Evolutionary conservation across 208 protist species (phyloP), one percentile per base, ranked within the genome.

Genomic region (Wallacemonas sp.): DNA sequence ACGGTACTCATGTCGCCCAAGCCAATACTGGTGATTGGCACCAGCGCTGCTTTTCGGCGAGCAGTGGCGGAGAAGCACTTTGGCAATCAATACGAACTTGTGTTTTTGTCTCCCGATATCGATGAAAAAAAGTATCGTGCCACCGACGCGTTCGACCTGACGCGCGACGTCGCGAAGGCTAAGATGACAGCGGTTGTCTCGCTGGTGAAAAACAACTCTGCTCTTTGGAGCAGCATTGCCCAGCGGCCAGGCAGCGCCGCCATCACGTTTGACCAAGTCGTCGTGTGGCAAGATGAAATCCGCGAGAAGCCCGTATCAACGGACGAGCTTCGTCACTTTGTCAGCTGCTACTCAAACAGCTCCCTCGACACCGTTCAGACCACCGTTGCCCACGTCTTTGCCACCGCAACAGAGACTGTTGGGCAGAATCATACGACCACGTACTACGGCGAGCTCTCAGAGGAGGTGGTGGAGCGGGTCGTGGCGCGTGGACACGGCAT

Each of bases 241-340:
- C 44, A 34, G 30, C 66, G 56, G 0, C 72, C 62, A 9, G 70
- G 66, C 38, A 74, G 71, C 24, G 77, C 92, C 12, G 85, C 76
- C 1, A 60, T 96, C 0, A 91, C 88, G 3, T 94, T 91, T 77
- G 90, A 96, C 63, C 90, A 96, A 65, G 90, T 96, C 0, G 84
- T 94, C 9, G 61, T 88, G 53, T 93, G 77, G 64, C 58, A 84
- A 27, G 76, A 73, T 19, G 73, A 96, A 42, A 82, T 96, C 19
- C 90, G 90, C 11, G 87, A 96, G 55, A 96, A 96, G 62, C 90
- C 90, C 1, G 61, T 64, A 15, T 77, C 68, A 6, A 30, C 38
- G 15, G 81, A 79, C 34, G 72, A 96, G 59, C 68, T 63, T 5
- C 36, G 54, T 11, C 36, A 26, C 15, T 96, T 93, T 66, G 67